Base-by-base conservation (phyloP, 164 flowering plant species). In the Magnolia kwangsiensis region DNA sequence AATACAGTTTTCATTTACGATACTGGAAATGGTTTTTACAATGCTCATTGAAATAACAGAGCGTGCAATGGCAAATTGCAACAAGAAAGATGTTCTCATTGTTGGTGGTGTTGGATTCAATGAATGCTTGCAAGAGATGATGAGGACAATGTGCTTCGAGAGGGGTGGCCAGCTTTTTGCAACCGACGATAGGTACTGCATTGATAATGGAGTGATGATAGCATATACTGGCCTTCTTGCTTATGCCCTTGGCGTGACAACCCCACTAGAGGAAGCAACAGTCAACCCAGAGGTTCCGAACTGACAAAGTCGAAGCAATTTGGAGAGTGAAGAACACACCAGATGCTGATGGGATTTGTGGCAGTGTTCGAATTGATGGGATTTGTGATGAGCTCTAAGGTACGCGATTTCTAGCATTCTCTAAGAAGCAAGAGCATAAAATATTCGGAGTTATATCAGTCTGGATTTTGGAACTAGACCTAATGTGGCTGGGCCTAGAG, bases 21-120 rank as follows among this genome's bases (percentile, higher is more conserved):
- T 76, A 31, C 75, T 92, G 97, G 99, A 95, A 84, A 95, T 97
- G 1, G 72, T 95, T 69, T 95, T 89, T 84, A 98, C 99, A 0
- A 92, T 95, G 99, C 95, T 95, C 68, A 98, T 95, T 82, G 98
- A 95, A 88, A 95, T 95, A 4, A 95, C 98, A 4, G 98, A 95
- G 76, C 85, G 98, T 50, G 98, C 98, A 63, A 95, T 95, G 98
- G 98, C 98, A 49, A 98, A 95, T 55, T 93, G 97, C 77, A 98
- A 95, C 84, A 87, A 79, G 81, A 92, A 88, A 74, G 98, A 95
- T 80, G 97, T 93, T 73, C 89, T 95, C n/a, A 95, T 95, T 79
- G 99, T 93, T 72, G 99, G 99, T 59, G 99, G 99, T 69, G 99
- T 95, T 9, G 99, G 99, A n/a, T 95, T 98, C 83, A 95, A 95